Percentiles rank a stretch among this genome's conserved stretches.
Evolutionary conservation across 495 filamentous ascomycete genomes (phyloP).

Genomic region (Mytilinidion resinicola): DNA sequence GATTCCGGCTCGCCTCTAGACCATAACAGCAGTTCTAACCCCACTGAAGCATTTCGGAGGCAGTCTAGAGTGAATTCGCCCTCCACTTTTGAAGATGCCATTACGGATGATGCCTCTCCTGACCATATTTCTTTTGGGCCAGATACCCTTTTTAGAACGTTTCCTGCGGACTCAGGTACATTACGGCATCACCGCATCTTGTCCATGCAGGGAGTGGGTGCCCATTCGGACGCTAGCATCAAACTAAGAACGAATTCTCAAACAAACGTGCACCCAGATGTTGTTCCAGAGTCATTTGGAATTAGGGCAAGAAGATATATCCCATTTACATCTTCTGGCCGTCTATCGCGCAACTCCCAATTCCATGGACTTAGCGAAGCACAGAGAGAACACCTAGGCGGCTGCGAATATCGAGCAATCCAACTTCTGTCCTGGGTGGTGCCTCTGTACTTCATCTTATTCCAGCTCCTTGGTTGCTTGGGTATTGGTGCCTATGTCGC

Average conservation of each 20-base stretch:
- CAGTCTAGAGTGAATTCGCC: not conserved
- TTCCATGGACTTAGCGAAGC: slow-evolving; percentile 61
- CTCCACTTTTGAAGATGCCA: not conserved
- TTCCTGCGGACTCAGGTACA: slow-evolving; percentile 1
- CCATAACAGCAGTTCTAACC: not conserved
- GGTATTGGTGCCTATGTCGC: slow-evolving; percentile 68
- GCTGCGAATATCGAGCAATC: slow-evolving; percentile 73
- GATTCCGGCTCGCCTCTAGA: not conserved
- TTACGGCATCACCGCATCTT: slow-evolving; percentile 41
- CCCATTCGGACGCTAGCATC: slow-evolving; percentile 37
- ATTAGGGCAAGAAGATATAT: slow-evolving; percentile 9
- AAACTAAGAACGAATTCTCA: not conserved
- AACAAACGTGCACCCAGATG: not conserved
- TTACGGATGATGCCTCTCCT: slow-evolving; percentile 1
- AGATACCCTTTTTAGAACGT: slow-evolving; percentile 10
- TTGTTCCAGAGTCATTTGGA: not conserved
- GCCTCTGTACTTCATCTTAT: slow-evolving; percentile 64
- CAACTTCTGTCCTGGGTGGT: slow-evolving; percentile 66
- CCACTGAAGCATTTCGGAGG: slow-evolving; percentile 7
- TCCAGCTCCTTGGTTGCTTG: slow-evolving; percentile 64
- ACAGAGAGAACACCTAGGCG: slow-evolving; percentile 68
- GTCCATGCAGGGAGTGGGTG: slow-evolving; percentile 49
- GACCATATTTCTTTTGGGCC: slow-evolving; percentile 22
- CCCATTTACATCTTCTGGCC: slow-evolving; percentile 39
- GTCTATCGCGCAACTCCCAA: slow-evolving; percentile 63